Base-by-base conservation (phyloP, 2,329 filamentous ascomycete species). In the Colletotrichum viniferum region DNA sequence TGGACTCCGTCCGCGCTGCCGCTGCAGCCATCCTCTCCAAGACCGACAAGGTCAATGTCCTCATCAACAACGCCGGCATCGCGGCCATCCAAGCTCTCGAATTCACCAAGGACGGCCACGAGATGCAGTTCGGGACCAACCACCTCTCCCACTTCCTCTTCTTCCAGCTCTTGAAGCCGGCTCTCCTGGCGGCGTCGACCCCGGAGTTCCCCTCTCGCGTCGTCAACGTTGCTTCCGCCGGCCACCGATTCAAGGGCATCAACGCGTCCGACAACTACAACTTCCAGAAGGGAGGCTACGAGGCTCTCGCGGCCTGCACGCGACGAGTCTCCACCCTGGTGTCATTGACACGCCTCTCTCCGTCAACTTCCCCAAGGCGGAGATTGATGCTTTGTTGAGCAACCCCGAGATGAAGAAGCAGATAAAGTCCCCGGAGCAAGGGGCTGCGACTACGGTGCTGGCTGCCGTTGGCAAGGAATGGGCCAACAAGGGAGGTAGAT, bases 371-470 rank as follows among this genome's bases (percentile, higher is more conserved):
- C 36, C 48, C 13, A 13, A 36, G 9, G 69, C 7, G n/a, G 13
- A 69, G n/a, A 7, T 63, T 12, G 62, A 55, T 14, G 21, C 21
- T 38, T 30, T 71, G 26, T 14, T 64, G 21, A 34, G 18, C 21
- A 34, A 13, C 2, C 61, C 71, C 5, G 26, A 32, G 14, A 4
- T 77, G 9, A 55, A 14, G 18, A 56, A 26, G 1, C 32, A 14
- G 18, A 62, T 73, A 48, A 76, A 75, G 61, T 75, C 71, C 48
- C 67, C 83, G 2, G 83, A 82, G 28, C 88, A 90, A 78, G 88
- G 88, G 2, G 88, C 88, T 28, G 86, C 88, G 3, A 89, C 88
- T 7, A 83, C 83, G 5, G 82, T 88, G 1, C 87, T 82, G 80
- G 87, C 86, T 0, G 87, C 86, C 0, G 77, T 87, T 5, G 82